A percentile compares a stretch with the other conserved stretches of the same genome.
Evolutionary conservation across 208 protist species (phyloP).

Genomic region (Angomonas desouzai): DNA sequence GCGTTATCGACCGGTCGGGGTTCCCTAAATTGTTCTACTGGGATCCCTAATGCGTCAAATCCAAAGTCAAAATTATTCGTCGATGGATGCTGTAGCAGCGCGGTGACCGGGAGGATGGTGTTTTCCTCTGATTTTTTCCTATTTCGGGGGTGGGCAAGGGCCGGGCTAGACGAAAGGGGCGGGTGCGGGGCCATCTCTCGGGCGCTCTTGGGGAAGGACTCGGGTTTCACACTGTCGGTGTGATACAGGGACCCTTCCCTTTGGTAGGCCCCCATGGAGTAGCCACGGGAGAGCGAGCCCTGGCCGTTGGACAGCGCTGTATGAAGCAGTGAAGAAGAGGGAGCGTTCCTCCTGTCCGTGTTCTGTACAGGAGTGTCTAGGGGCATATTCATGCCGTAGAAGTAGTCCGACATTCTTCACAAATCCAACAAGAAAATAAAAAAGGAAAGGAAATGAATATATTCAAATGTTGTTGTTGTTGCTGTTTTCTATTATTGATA

Average conservation of each 20-base stretch:
- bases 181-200: no score
- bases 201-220: no score
- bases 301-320: no score
- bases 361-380: not conserved
- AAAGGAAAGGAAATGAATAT: constrained; percentile 9
- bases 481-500: constrained; percentile 10
- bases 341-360: not conserved
- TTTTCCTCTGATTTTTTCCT: not conserved
- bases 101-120: not conserved
- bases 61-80: constrained; percentile 51
- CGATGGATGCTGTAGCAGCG: constrained; percentile 9
- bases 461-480: no score
- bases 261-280: no score
- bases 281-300: no score
- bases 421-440: constrained; percentile 17
- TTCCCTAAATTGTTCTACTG: constrained; percentile 16
- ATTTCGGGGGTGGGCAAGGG: not conserved
- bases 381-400: not conserved
- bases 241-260: no score
- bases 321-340: no score
- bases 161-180: no score
- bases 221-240: no score
- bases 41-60: constrained; percentile 36
- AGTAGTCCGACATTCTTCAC: not conserved
- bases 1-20: not conserved